These are phyloP conservation scores for Suillus brevipes DNA, from an alignment of 768 basidiomycete genomes.

Conservation along the genomic window DNA sequence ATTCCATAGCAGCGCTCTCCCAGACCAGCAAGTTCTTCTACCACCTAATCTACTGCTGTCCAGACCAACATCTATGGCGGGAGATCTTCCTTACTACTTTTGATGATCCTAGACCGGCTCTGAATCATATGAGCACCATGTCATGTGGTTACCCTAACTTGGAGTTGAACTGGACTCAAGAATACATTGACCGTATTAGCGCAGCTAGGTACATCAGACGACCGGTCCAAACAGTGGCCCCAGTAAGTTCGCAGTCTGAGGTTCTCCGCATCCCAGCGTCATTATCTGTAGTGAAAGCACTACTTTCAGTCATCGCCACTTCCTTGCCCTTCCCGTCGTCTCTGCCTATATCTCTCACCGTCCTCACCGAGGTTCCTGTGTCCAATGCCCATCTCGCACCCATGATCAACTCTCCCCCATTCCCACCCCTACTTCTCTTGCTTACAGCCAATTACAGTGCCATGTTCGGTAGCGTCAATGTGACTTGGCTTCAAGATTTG, in stretches of 20 bases:
- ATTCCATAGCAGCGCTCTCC: conserved; percentile 37
- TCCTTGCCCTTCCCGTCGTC: conserved; percentile 30
- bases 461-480: conserved; percentile 30
- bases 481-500: conserved; percentile 36
- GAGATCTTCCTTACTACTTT: conserved; percentile 48
- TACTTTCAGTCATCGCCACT: conserved; percentile 38
- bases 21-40: conserved; percentile 38
- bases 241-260: background rate
- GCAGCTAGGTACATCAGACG: conserved; percentile 21
- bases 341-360: conserved; percentile 23
- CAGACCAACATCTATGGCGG: conserved; percentile 46
- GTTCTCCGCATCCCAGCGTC: conserved; percentile 6
- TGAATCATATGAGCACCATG: conserved; percentile 25
- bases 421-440: conserved; percentile 32
- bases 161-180: conserved; percentile 24
- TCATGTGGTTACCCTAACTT: conserved; percentile 12
- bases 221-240: no score
- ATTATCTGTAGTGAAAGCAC: conserved; percentile 25
- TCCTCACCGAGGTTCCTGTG: conserved; percentile 15
- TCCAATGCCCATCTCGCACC: conserved; percentile 12
- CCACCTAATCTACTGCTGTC: conserved; percentile 35
- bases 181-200: conserved; percentile 25
- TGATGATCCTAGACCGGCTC: conserved; percentile 47
- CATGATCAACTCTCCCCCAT: conserved; percentile 31
- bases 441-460: conserved; percentile 19